These are phyloP conservation scores for Corchorus olitorius DNA, from an alignment of 345 rosid species.

Conservation along the genomic window DNA sequence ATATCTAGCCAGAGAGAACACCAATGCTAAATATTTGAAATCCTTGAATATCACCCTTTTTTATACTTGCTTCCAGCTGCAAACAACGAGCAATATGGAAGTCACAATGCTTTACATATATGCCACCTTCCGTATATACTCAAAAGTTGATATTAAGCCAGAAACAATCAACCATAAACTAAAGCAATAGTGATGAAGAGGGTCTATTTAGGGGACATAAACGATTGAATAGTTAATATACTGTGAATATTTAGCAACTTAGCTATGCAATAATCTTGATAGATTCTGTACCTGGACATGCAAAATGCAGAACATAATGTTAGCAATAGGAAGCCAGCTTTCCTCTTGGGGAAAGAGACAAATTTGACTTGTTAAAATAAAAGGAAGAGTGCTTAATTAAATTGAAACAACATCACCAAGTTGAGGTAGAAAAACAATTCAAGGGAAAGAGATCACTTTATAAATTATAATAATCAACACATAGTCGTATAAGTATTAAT, in stretches of 20 bases:
- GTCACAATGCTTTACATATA: not conserved
- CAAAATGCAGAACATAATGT: constrained; percentile 75
- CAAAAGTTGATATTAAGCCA: not conserved
- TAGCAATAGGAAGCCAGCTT: constrained; percentile 91
- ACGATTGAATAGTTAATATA: too few species aligned
- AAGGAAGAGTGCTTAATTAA: constrained; percentile 10
- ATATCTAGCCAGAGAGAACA: too few species aligned
- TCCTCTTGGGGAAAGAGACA: constrained; percentile 82
- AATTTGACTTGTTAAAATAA: constrained; percentile 59
- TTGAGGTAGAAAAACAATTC: not conserved
- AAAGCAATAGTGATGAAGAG: not conserved
- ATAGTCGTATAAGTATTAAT: not conserved
- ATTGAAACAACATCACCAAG: not conserved
- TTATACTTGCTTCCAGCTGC: constrained; percentile 84
- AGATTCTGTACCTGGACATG: constrained; percentile 76
- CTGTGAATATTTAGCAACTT: too few species aligned
- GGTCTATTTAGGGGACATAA: too few species aligned
- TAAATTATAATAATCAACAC: not conserved
- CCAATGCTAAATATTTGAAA: constrained; percentile 46
- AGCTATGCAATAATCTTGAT: not conserved
- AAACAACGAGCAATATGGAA: constrained; percentile 18
- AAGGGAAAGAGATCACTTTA: not conserved
- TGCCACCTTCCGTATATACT: not conserved
- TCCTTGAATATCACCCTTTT: constrained; percentile 75
- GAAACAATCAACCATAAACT: not conserved